Evolutionary conservation across 2,329 filamentous ascomycete genomes (phyloP).

Genomic region (Epichloe glyceriae): DNA sequence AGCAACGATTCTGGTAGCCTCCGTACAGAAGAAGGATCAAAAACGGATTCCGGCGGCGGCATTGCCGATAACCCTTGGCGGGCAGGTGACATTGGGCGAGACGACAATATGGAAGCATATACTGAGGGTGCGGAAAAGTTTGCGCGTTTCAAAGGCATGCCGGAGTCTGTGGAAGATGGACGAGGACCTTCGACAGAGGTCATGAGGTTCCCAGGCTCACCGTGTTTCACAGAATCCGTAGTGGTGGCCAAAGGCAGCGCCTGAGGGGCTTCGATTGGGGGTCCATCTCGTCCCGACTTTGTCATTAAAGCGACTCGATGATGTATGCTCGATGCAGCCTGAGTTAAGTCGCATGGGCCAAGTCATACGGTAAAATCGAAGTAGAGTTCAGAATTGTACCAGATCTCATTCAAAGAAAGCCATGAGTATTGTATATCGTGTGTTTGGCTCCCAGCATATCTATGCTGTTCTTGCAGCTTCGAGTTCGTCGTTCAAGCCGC

Average conservation of each 20-base stretch:
- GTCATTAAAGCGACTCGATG: conserved; percentile 44
- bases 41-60: conserved; percentile 44
- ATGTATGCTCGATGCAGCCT: conserved; percentile 1
- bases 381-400: not conserved
- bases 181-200: conserved; percentile 34
- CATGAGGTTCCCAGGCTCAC: conserved; percentile 48
- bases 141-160: conserved; percentile 38
- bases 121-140: conserved; percentile 48
- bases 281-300: conserved; percentile 49
- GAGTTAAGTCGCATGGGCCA: not conserved
- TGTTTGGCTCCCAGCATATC: not conserved
- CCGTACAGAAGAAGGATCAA: conserved; percentile 32
- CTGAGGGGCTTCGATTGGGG: conserved; percentile 54
- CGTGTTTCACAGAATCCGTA: conserved; percentile 32
- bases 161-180: conserved; percentile 38
- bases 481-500: not conserved
- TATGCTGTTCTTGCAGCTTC: not conserved
- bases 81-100: conserved; percentile 54
- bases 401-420: not conserved
- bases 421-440: not conserved
- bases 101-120: conserved; percentile 54
- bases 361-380: conserved; percentile 10
- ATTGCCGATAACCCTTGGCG: conserved; percentile 46
- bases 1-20: conserved; percentile 30
- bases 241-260: conserved; percentile 56